These are phyloP conservation scores for Entomophthora muscae DNA, from an alignment of 371 early-diverging fungal species.

Conservation along the genomic window DNA sequence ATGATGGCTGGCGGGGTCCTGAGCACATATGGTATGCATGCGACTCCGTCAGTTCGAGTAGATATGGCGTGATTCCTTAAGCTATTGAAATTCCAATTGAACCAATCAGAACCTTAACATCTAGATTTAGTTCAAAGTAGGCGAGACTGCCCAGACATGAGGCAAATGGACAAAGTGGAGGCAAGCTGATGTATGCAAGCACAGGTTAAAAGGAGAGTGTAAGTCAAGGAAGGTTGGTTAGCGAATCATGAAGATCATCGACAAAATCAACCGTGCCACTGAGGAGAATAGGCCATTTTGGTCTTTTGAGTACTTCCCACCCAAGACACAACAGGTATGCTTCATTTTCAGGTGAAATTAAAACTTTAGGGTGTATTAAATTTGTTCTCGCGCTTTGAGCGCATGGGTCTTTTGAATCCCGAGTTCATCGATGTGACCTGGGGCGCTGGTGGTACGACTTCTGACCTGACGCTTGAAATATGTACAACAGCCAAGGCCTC, in stretches of 20 bases:
- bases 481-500: slow-evolving; percentile 70
- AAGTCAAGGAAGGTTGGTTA: too few relatives aligned
- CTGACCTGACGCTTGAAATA: slow-evolving; percentile 61
- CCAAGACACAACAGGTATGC: slow-evolving; percentile 54
- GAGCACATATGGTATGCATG: too few relatives aligned
- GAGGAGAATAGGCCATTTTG: slow-evolving; percentile 39
- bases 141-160: too few relatives aligned
- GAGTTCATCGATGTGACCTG: slow-evolving; percentile 90
- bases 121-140: too few relatives aligned
- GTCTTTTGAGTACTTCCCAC: slow-evolving; percentile 91
- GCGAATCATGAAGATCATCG: slow-evolving; percentile 41
- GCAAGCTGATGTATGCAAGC: too few relatives aligned
- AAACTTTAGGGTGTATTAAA: slow-evolving; percentile 49
- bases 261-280: slow-evolving; percentile 36
- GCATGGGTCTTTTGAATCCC: slow-evolving; percentile 79
- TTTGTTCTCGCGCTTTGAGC: slow-evolving; percentile 75
- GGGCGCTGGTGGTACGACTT: slow-evolving; percentile 77
- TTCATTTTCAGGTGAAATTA: not conserved
- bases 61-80: too few relatives aligned
- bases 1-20: too few relatives aligned
- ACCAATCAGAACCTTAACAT: too few relatives aligned
- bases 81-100: too few relatives aligned
- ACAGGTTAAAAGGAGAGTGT: too few relatives aligned
- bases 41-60: too few relatives aligned
- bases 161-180: too few relatives aligned